A percentile compares a stretch with the other conserved stretches of the same genome.
These are phyloP conservation scores for Diversispora epigaea DNA, from an alignment of 192 early-diverging fungal species.

Conservation along the genomic window DNA sequence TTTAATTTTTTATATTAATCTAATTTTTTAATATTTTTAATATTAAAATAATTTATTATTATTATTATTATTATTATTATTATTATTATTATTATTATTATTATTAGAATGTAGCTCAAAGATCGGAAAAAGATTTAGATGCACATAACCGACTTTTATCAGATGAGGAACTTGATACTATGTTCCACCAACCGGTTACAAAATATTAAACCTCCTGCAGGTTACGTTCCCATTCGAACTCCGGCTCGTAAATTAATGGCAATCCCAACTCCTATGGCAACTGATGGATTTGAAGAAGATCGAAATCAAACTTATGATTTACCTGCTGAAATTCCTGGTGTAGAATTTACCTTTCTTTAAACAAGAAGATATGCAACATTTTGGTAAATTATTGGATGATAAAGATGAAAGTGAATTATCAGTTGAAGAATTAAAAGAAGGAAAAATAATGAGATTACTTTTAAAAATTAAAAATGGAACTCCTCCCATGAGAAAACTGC, in stretches of 20 bases:
- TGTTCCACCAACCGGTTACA: conserved; percentile 89
- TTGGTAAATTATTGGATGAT: conserved; percentile 86
- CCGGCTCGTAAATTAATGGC: conserved; percentile 93
- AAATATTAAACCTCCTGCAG: conserved; percentile 82
- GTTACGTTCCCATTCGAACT: conserved; percentile 92
- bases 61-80: too few relatives aligned
- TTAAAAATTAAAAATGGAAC: conserved; percentile 99
- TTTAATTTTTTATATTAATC: too few relatives aligned
- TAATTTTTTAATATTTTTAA: not conserved
- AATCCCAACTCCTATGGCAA: conserved; percentile 85
- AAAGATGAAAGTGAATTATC: conserved; percentile 80
- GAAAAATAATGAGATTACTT: conserved; percentile 92
- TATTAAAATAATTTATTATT: not conserved
- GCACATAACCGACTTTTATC: conserved; percentile 81
- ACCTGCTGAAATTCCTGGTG: conserved; percentile 84
- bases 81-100: too few relatives aligned
- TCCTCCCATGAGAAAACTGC: conserved; percentile 88
- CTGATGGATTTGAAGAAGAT: conserved; percentile 79
- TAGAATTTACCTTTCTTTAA: conserved; percentile 91
- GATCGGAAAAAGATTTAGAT: conserved; percentile 81
- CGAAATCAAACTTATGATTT: conserved; percentile 63
- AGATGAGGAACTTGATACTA: conserved; percentile 93
- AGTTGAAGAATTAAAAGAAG: conserved; percentile 87
- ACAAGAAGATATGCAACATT: conserved; percentile 96
- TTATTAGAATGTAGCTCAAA: conserved; percentile 58